These are phyloP conservation scores for Heliamphora pulchella DNA, from an alignment of 179 eudicot genomes.

Conservation along the genomic window DNA sequence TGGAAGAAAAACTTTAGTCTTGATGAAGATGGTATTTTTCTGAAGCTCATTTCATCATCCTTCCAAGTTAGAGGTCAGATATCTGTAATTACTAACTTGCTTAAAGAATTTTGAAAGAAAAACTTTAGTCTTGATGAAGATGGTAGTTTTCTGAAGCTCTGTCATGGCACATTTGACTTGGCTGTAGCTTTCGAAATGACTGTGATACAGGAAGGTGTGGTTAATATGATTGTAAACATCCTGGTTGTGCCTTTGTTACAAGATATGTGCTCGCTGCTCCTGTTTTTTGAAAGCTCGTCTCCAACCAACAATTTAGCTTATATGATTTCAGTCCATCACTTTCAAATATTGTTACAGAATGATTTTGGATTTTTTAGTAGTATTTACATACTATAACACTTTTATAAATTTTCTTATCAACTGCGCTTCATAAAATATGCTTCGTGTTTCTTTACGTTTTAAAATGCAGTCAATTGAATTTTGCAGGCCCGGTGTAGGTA, in stretches of 20 bases:
- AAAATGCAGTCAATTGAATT: not conserved
- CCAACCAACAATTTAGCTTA: not conserved
- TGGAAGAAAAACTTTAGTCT: too few relatives aligned
- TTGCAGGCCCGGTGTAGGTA: conserved; percentile 51
- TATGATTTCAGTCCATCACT: not conserved
- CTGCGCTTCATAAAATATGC: not conserved
- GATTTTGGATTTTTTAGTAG: not conserved
- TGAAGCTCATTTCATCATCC: not conserved
- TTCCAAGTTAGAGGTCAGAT: not conserved
- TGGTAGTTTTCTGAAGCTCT: not conserved
- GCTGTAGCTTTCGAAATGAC: not conserved
- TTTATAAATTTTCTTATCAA: too few relatives aligned
- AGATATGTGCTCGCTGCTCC: not conserved
- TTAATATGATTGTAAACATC: not conserved
- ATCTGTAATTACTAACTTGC: not conserved
- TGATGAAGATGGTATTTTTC: too few relatives aligned
- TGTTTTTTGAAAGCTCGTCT: not conserved
- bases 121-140: not conserved
- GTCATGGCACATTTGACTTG: not conserved
- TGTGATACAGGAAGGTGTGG: too few relatives aligned
- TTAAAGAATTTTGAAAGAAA: not conserved
- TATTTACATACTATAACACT: not conserved
- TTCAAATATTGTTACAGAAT: not conserved
- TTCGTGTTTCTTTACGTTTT: not conserved
- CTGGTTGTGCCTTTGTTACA: not conserved